Evolutionary conservation across 2,329 filamentous ascomycete species (phyloP).

Genomic region (Arthrinium puccinioides): DNA sequence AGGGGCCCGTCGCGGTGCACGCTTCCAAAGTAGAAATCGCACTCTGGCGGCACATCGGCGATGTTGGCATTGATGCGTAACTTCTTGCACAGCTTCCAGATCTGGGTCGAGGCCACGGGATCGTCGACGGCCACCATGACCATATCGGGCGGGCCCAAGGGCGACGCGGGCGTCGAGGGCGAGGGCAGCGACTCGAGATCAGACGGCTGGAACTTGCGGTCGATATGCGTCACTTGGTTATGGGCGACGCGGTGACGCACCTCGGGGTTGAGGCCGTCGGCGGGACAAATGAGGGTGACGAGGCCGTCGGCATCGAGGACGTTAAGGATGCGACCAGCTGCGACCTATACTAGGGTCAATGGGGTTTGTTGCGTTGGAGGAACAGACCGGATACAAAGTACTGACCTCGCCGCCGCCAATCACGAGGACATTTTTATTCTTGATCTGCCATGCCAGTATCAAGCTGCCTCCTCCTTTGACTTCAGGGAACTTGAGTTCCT

Average conservation of each 20-base stretch:
- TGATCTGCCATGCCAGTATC: conserved; percentile 93
- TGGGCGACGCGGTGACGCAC: conserved; percentile 74
- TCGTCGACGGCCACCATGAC: conserved; percentile 92
- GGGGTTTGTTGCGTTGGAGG: neutral
- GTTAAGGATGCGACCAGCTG: conserved; percentile 87
- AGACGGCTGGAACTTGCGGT: conserved; percentile 77
- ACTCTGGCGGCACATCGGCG: conserved; percentile 91
- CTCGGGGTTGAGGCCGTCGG: conserved; percentile 76
- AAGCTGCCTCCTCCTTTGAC: conserved; percentile 88
- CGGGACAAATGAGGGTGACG: conserved; percentile 78
- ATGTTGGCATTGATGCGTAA: conserved; percentile 84
- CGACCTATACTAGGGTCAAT: conserved; percentile 55
- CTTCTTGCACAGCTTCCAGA: conserved; percentile 92
- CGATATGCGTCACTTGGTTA: conserved; percentile 69
- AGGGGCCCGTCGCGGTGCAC: conserved; percentile 91
- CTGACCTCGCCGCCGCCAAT: conserved; percentile 90
- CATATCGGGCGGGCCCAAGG: conserved; percentile 52
- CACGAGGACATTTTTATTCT: conserved; percentile 81
- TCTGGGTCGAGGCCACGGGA: conserved; percentile 76
- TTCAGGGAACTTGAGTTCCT: conserved; percentile 59
- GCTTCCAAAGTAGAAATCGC: conserved; percentile 97
- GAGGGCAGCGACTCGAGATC: conserved; percentile 63
- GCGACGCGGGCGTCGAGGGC: neutral
- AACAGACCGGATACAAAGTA: conserved; percentile 10
- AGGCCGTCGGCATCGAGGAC: conserved; percentile 85